phyloP scores from a whole-genome alignment of 176 grass and related monocot genomes.

The Zoysia pacifica region DNA sequence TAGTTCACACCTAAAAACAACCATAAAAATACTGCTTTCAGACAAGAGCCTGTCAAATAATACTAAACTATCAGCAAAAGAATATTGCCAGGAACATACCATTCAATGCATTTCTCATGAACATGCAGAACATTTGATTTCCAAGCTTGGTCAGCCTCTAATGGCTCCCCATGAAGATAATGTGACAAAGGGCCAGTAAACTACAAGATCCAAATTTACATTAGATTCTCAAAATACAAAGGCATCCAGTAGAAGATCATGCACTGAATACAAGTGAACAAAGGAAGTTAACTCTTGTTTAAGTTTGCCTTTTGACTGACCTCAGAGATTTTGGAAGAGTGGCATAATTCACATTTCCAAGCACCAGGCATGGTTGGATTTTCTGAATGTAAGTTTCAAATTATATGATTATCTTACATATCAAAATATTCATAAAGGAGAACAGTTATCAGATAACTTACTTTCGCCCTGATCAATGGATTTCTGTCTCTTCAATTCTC shows the following conservation, averaged over 20 bases:
- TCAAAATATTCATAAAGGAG: slow-evolving; percentile 8
- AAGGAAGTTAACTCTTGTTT: slow-evolving; percentile 15
- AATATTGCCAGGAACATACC: slow-evolving; percentile 49
- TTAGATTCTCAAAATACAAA: slow-evolving; percentile 17
- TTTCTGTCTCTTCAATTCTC: slow-evolving; percentile 75
- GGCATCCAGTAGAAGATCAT: neutral
- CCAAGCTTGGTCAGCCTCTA: slow-evolving; percentile 58
- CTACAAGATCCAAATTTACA: slow-evolving; percentile 44
- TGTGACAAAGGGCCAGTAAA: slow-evolving; percentile 70
- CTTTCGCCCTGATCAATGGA: slow-evolving; percentile 39
- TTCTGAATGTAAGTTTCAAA: slow-evolving; percentile 36
- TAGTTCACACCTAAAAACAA: neutral
- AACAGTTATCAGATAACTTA: slow-evolving; percentile 29
- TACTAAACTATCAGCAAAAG: neutral
- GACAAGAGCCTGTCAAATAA: neutral
- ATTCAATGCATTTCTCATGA: slow-evolving; percentile 96
- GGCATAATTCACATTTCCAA: slow-evolving; percentile 77
- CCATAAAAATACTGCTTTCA: neutral
- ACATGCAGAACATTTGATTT: slow-evolving; percentile 74
- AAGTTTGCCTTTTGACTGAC: slow-evolving; percentile 35
- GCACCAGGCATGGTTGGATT: slow-evolving; percentile 24
- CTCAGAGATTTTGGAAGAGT: slow-evolving; percentile 58
- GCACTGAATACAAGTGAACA: slow-evolving; percentile 8
- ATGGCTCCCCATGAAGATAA: slow-evolving; percentile 62
- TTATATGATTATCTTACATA: slow-evolving; percentile 4